Evolutionary conservation across 116 monocot species (phyloP), one percentile per base, ranked within the genome.

Genomic region (Zostera marina): DNA sequence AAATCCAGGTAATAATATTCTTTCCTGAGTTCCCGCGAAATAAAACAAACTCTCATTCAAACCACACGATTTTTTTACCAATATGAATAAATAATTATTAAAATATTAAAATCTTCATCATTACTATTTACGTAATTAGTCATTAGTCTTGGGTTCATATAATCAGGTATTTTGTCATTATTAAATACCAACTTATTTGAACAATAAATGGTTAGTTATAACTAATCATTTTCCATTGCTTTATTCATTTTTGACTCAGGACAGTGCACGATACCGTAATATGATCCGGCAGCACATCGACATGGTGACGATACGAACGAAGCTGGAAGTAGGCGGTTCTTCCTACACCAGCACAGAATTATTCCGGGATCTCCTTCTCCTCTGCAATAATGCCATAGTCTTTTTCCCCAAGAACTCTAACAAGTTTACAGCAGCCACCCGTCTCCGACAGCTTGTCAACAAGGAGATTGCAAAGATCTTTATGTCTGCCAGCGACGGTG

Each of bases 271-370:
- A 9, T 96, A 96, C 63, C 41, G 65, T 60, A 68, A 72, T 42
- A 8, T 68, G 65, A 82, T 96, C 11, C 72, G 78, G 52, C 79
- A 66, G 65, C 85, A 96, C 77, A 69, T 96, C 75, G 94, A 96
- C 60, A 55, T 96, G 40, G 79, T 73, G 63, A 72, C 67, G n/a
- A 69, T 96, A 38, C 56, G 63, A 20, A 20, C 57, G 2, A 74
- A 66, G 56, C 58, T 96, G 62, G 76, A 64, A 21, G 59, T 52
- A 6, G 61, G 53, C 1, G 42, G 64, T 0, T 47, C 41, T 52
- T 42, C 61, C 9, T 81, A 76, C 64, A 51, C 60, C 15, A 21
- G 16, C 22, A 42, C 67, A 26, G 79, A 84, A 60, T 82, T 82
- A 66, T 88, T 74, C 66, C 88, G 84, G 47, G 94, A 94, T 45